These are phyloP conservation scores for Gnomoniopsis smithogilvyi DNA, from an alignment of 2,329 filamentous ascomycete genomes.

Conservation along the genomic window DNA sequence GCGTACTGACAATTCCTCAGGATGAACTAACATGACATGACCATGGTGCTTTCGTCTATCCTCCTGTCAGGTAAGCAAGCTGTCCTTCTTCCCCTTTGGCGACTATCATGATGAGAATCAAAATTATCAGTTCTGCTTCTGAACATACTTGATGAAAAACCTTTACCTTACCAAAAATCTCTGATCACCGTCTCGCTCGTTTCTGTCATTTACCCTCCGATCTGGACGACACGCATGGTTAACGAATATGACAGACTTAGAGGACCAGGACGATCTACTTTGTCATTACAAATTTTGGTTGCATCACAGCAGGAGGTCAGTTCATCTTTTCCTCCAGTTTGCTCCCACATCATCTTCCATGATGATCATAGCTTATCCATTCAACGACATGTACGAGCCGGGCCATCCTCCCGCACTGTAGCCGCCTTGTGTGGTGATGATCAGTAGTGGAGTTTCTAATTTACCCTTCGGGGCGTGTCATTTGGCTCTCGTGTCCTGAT, in stretches of 20 bases:
- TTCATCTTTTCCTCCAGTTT: conserved; percentile 7
- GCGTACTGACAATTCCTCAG: conserved; percentile 10
- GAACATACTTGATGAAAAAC: conserved; percentile 63
- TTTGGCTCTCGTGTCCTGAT: conserved; percentile 55
- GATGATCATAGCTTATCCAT: conserved; percentile 74
- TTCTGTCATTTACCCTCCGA: not conserved
- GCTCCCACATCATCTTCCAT: conserved; percentile 28
- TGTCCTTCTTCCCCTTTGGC: not conserved
- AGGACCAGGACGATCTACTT: not conserved
- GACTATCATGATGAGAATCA: conserved; percentile 61
- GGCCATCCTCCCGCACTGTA: conserved; percentile 74
- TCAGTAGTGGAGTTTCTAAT: conserved; percentile 68
- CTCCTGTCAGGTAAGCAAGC: conserved; percentile 18
- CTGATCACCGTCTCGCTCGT: conserved; percentile 37
- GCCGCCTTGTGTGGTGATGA: conserved; percentile 55
- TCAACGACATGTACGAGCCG: conserved; percentile 66
- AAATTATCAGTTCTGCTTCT: conserved; percentile 73
- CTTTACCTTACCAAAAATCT: conserved; percentile 60
- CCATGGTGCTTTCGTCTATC: not conserved
- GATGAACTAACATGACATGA: not conserved
- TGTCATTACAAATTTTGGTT: not conserved
- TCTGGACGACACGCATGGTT: not conserved
- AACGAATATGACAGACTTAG: conserved; percentile 1
- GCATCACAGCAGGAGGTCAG: conserved; percentile 7
- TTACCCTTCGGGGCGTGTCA: conserved; percentile 42